Percentiles rank a stretch among this genome's conserved stretches.
These are phyloP conservation scores for Naganishia sp. DNA, from an alignment of 1,284 basidiomycete genomes.

Conservation along the genomic window DNA sequence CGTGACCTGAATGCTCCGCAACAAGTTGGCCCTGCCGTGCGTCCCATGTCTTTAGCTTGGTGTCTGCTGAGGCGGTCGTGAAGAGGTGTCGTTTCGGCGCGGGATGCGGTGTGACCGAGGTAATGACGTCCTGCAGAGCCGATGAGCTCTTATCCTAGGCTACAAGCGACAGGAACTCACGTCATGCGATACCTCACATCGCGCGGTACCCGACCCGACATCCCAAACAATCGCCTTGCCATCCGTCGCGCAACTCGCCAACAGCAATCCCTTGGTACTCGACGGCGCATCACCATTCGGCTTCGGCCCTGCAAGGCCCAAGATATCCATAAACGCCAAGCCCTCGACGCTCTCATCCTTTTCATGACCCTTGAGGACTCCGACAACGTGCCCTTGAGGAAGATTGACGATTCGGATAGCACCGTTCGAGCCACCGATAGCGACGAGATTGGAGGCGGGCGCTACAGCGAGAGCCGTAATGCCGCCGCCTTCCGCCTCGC, in stretches of 20 bases:
- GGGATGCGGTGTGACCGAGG: slow-evolving; percentile 72
- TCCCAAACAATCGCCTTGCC: slow-evolving; percentile 95
- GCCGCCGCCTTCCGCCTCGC: slow-evolving; percentile 61
- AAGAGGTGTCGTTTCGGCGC: slow-evolving; percentile 68
- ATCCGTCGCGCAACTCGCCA: slow-evolving; percentile 88
- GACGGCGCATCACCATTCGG: slow-evolving; percentile 44
- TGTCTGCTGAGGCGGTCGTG: slow-evolving; percentile 82
- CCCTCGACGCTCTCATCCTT: slow-evolving; percentile 90
- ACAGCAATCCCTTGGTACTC: slow-evolving; percentile 60
- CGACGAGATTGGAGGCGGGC: slow-evolving; percentile 77
- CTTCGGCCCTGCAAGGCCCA: slow-evolving; percentile 59
- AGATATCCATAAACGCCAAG: slow-evolving; percentile 78
- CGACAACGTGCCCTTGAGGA: slow-evolving; percentile 79
- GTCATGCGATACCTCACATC: slow-evolving; percentile 75
- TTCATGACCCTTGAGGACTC: slow-evolving; percentile 76
- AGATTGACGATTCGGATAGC: slow-evolving; percentile 81
- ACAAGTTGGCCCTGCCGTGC: slow-evolving; percentile 77
- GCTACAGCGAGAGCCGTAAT: slow-evolving; percentile 87
- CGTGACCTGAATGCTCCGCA: slow-evolving; percentile 80
- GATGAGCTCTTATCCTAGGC: not conserved
- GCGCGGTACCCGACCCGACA: slow-evolving; percentile 74
- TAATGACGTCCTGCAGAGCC: slow-evolving; percentile 75
- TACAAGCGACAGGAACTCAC: slow-evolving; percentile 56
- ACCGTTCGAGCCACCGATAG: slow-evolving; percentile 83
- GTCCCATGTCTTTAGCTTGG: slow-evolving; percentile 87